phyloP scores from a whole-genome alignment of 129 eudicot genomes.

The Flaveria bidentis region DNA sequence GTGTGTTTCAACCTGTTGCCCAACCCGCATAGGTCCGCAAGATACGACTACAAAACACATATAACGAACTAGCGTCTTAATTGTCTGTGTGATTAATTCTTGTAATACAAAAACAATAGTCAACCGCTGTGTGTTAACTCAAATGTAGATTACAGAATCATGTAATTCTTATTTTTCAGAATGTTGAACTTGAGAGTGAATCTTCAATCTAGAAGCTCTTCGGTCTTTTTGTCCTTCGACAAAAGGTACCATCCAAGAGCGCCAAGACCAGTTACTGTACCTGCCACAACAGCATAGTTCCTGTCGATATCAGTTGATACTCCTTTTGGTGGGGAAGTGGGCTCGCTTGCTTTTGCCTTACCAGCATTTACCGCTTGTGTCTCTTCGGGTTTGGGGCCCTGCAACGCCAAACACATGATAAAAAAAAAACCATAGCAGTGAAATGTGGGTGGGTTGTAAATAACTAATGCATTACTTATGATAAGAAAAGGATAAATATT shows the following conservation, averaged over 20 bases:
- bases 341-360: slow-evolving; percentile 66
- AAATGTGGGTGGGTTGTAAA: neutral
- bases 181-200: slow-evolving; percentile 16
- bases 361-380: slow-evolving; percentile 47
- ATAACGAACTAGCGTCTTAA: slow-evolving; percentile 7
- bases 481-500: neutral
- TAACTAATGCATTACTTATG: neutral
- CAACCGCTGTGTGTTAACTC: slow-evolving; percentile 14
- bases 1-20: neutral
- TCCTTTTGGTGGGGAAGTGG: slow-evolving; percentile 45
- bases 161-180: slow-evolving; percentile 23
- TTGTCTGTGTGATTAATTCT: slow-evolving; percentile 20
- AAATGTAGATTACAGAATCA: slow-evolving; percentile 27
- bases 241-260: slow-evolving; percentile 69
- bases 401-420: slow-evolving; percentile 24
- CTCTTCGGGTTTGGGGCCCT: slow-evolving; percentile 79
- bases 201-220: slow-evolving; percentile 63
- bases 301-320: slow-evolving; percentile 62
- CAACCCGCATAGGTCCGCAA: neutral
- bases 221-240: slow-evolving; percentile 59
- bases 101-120: slow-evolving; percentile 26
- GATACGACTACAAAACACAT: slow-evolving; percentile 11
- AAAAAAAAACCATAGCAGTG: neutral
- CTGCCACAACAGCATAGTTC: slow-evolving; percentile 87
- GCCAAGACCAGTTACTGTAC: slow-evolving; percentile 51